Base-by-base conservation (phyloP, 1,284 basidiomycete genomes). In the Exsudoporus floridanus region DNA sequence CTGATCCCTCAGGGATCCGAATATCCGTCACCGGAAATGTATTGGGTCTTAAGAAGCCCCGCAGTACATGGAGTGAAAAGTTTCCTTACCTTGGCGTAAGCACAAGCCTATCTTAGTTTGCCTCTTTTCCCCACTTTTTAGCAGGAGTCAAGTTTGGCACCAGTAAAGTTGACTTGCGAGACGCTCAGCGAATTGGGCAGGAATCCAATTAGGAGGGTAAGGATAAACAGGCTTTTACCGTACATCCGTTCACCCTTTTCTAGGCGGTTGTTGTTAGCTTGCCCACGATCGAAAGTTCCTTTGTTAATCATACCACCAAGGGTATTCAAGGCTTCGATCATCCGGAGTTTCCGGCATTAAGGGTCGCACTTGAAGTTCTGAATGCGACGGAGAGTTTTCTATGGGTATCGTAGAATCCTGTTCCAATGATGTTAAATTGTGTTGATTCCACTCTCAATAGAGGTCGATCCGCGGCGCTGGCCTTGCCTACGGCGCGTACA, bases 371-470 rank as follows among this genome's bases (percentile, higher is more conserved):
- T 7, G 89, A 94, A 57, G 84, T 95, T 5, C 75, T 99, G 44
- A 98, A 98, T 61, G 96, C 94, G 3, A 87, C 94, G 46, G 97
- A 99, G 74, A 90, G 90, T 59, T 98, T 89, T 70, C 82, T 99
- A 52, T 99, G 97, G 96, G 89, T 90, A 73, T 57, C 73, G 56
- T 33, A 31, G 35, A 45, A 30, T 36, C 48, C 30, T 41, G 41
- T 23, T 47, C 41, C 1, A 21, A 40, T 10, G 13, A 45, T 43
- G 30, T 39, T 37, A 42, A 36, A 34, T 59, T 27, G 31, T 62
- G n/a, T 50, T 65, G 23, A 65, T 5, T 49, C 49, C 36, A 23
- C 23, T 43, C 25, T 35, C 46, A 49, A 70, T 72, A 87, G 88
- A 79, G 84, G 14, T 88, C 87, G 54, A 93, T 98, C 58, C 86